Evolutionary conservation across 78 protist genomes (phyloP), one percentile per base, ranked within the genome.

Genomic region (Polysphondylium violaceum): DNA sequence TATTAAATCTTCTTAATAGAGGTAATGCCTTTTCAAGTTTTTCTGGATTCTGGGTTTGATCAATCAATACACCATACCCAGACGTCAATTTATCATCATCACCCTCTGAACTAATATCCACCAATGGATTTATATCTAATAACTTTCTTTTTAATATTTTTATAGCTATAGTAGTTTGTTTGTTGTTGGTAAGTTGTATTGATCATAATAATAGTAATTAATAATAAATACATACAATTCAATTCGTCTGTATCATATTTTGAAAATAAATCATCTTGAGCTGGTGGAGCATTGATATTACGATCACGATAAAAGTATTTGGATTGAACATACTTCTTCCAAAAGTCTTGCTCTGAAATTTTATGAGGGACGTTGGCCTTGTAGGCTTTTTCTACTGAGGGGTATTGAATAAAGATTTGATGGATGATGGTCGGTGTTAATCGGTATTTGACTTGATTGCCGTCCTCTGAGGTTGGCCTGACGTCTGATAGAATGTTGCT

Each of bases 391-490:
- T 83, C 91, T 2, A 83, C 91, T 2, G 91, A 67, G 67, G 91
- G 91, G 43, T 83, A 67, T 51, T 83, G 91, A 44, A 83, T 83
- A 60, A 83, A 83, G 17, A 83, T 83, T 27, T 83, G 91, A 31
- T 83, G 53, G 14, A 83, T 83, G 3, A 83, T 51, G 14, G 79
- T 64, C 40, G 91, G 91, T 21, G 91, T 83, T n/a, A 83, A 38
- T 35, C 43, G 21, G 58, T 83, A 83, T 0, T 50, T 23, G 17
- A 69, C 64, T 21, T 55, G 64, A 58, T 69, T 69, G 19, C 51
- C n/a, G 3, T 77, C 50, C 11, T 83, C 81, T 27, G 91, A 35
- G 0, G 79, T 53, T 2, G 91, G 91, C 41, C 79, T 51, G 1
- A 83, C 91, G 33, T 83, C 91, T 14, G 77, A n/a, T 7, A 83